Percentiles rank a stretch among this genome's conserved stretches.
phyloP scores from a whole-genome alignment of 768 basidiomycete genomes.

The Amanita inopinata region DNA sequence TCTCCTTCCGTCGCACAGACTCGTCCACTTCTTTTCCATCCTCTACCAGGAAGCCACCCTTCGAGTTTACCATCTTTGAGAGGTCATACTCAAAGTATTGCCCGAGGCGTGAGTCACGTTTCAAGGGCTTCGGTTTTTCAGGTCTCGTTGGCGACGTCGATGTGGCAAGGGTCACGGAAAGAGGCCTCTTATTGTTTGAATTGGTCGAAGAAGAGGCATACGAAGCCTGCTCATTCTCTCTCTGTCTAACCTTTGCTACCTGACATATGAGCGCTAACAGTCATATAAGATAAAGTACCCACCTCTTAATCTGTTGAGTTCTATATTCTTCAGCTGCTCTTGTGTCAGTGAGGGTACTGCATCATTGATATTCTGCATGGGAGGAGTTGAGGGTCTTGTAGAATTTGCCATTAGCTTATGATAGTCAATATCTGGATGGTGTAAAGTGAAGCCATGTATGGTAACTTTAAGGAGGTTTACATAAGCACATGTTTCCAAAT shows the following conservation, averaged over 20 bases:
- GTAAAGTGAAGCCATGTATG: neutral
- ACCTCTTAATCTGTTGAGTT: slow-evolving; percentile 78
- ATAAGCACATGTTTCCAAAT: too few relatives aligned
- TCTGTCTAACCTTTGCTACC: slow-evolving; percentile 67
- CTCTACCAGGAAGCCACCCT: slow-evolving; percentile 91
- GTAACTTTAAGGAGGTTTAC: too few relatives aligned
- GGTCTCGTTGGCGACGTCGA: slow-evolving; percentile 54
- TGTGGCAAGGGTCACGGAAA: slow-evolving; percentile 44
- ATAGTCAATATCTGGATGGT: neutral
- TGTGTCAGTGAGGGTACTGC: slow-evolving; percentile 36
- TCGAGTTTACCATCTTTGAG: slow-evolving; percentile 93
- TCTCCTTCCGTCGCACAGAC: slow-evolving; percentile 65
- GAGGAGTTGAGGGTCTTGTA: slow-evolving; percentile 17
- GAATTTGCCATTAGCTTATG: neutral
- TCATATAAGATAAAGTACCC: neutral
- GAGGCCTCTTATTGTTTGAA: slow-evolving; percentile 66
- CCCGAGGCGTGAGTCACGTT: slow-evolving; percentile 71
- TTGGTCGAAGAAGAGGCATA: slow-evolving; percentile 41
- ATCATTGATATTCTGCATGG: slow-evolving; percentile 17
- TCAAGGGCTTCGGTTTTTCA: slow-evolving; percentile 41
- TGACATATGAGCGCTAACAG: slow-evolving; percentile 1
- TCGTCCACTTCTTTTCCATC: slow-evolving; percentile 80
- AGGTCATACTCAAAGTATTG: slow-evolving; percentile 97
- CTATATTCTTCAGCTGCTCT: slow-evolving; percentile 63
- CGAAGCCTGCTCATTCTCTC: slow-evolving; percentile 48